Evolutionary conservation across 139 green algal species (phyloP).

Genomic region (Nannochloris sp.): DNA sequence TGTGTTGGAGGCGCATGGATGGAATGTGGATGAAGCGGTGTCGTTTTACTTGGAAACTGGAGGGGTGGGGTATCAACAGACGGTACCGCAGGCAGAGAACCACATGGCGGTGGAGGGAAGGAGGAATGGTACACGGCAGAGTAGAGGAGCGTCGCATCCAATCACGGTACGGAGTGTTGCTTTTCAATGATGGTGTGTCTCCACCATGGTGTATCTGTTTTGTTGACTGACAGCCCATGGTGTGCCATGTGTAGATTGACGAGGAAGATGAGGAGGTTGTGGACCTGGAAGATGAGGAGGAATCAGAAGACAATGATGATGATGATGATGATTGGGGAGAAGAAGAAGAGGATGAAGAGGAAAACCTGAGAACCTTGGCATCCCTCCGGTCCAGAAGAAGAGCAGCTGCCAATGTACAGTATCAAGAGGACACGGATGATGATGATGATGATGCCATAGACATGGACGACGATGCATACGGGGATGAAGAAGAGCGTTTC

Average conservation of each 20-base stretch:
- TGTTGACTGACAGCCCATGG: too few species aligned
- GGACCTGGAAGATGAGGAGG: background rate
- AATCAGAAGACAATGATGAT: background rate
- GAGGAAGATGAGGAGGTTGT: too few species aligned
- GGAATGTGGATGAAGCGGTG: conserved; percentile 1
- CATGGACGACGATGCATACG: background rate
- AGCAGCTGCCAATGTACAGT: background rate
- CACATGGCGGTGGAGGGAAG: too few species aligned
- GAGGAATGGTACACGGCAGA: too few species aligned
- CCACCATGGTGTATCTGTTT: too few species aligned
- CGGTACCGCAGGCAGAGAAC: background rate
- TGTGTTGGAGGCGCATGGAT: conserved; percentile 6
- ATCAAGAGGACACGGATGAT: conserved; percentile 3
- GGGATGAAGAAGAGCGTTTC: background rate
- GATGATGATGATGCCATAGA: conserved; percentile 4
- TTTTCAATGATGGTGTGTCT: too few species aligned
- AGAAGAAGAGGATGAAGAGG: background rate
- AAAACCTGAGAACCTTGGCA: background rate
- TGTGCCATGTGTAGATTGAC: too few species aligned
- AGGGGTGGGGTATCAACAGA: conserved; percentile 5
- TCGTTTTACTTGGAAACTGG: conserved; percentile 10
- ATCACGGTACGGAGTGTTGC: too few species aligned
- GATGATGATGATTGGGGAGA: background rate
- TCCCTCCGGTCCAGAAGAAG: background rate
- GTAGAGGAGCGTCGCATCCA: too few species aligned